A percentile compares a stretch with the other conserved stretches of the same genome.
phyloP scores from a whole-genome alignment of 1,284 basidiomycete species.

The Bjerkandera adusta region DNA sequence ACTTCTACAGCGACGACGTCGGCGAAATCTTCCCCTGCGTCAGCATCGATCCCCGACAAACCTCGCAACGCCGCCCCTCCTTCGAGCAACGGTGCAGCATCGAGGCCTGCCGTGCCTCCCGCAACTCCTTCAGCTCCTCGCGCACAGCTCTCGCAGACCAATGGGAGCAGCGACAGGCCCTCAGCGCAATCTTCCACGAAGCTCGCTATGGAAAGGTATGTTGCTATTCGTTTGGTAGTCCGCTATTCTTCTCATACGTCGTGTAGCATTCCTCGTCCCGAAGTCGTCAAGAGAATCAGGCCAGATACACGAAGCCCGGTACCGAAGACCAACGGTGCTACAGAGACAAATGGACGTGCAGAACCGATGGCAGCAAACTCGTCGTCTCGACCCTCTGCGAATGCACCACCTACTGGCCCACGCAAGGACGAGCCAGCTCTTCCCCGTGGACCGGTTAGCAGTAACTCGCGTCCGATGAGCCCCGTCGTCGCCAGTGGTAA shows the following conservation, averaged over 20 bases:
- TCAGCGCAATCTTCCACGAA: slow-evolving; percentile 43
- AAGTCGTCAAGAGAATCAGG: slow-evolving; percentile 70
- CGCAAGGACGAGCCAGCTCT: slow-evolving; percentile 8
- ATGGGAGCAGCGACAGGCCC: slow-evolving; percentile 23
- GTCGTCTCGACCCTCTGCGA: slow-evolving; percentile 3
- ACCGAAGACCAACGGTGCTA: slow-evolving; percentile 24
- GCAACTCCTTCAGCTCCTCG: slow-evolving; percentile 58
- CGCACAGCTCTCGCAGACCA: slow-evolving; percentile 35
- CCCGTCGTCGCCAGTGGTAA: slow-evolving; percentile 3
- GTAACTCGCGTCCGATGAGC: slow-evolving; percentile 8
- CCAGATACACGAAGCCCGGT: slow-evolving; percentile 37
- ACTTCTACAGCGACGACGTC: slow-evolving; percentile 36
- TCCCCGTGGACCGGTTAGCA: slow-evolving; percentile 5
- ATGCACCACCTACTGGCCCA: slow-evolving; percentile 7
- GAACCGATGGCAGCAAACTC: slow-evolving; percentile 43
- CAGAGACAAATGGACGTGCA: slow-evolving; percentile 16
- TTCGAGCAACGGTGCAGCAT: slow-evolving; percentile 36
- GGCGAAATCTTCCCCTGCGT: slow-evolving; percentile 29
- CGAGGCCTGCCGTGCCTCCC: slow-evolving; percentile 25
- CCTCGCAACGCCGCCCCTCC: slow-evolving; percentile 34
- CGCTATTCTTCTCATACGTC: background rate
- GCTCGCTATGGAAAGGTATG: slow-evolving; percentile 63
- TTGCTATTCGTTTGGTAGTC: background rate
- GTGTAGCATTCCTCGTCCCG: slow-evolving; percentile 61
- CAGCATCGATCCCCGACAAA: slow-evolving; percentile 37